A percentile compares a stretch with the other conserved stretches of the same genome.
These are phyloP conservation scores for Begonia masoniana DNA, from an alignment of 306 rosid species.

Conservation along the genomic window DNA sequence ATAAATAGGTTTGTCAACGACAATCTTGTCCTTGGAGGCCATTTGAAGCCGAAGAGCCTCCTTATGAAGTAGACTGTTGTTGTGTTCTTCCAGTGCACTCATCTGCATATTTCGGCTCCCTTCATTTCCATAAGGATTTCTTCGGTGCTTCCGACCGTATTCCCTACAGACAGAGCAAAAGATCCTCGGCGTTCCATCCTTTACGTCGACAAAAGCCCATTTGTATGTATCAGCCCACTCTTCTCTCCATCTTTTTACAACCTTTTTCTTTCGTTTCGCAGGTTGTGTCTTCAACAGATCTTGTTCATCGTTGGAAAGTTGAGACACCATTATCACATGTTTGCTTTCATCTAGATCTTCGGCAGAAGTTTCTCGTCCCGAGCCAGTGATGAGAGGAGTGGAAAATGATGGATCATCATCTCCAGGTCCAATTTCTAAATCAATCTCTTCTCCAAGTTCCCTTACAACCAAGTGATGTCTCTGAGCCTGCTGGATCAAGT, in stretches of 20 bases:
- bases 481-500: slow-evolving; percentile 88
- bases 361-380: slow-evolving; percentile 62
- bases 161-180: slow-evolving; percentile 97
- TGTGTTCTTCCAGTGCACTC: slow-evolving; percentile 98
- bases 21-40: slow-evolving; percentile 88
- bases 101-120: slow-evolving; percentile 99
- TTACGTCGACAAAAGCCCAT: slow-evolving; percentile 94
- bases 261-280: slow-evolving; percentile 80
- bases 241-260: slow-evolving; percentile 99
- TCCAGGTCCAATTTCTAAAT: slow-evolving; percentile 92
- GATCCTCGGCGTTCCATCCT: slow-evolving; percentile 93
- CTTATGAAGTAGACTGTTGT: slow-evolving; percentile 95
- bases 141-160: slow-evolving; percentile 89
- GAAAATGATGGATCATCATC: slow-evolving; percentile 92
- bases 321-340: slow-evolving; percentile 74
- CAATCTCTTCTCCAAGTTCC: slow-evolving; percentile 90
- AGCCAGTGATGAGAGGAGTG: slow-evolving; percentile 52
- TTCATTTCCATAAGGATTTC: slow-evolving; percentile 96
- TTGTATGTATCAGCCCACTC: slow-evolving; percentile 99
- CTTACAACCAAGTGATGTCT: slow-evolving; percentile 93
- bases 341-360: slow-evolving; percentile 74
- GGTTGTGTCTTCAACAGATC: slow-evolving; percentile 62
- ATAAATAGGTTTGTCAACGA: slow-evolving; percentile 76
- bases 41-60: slow-evolving; percentile 97
- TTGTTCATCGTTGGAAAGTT: slow-evolving; percentile 66